Conservation (phyloP, 768 basidiomycete species). For the Lactifluus hygrophoroides region DNA sequence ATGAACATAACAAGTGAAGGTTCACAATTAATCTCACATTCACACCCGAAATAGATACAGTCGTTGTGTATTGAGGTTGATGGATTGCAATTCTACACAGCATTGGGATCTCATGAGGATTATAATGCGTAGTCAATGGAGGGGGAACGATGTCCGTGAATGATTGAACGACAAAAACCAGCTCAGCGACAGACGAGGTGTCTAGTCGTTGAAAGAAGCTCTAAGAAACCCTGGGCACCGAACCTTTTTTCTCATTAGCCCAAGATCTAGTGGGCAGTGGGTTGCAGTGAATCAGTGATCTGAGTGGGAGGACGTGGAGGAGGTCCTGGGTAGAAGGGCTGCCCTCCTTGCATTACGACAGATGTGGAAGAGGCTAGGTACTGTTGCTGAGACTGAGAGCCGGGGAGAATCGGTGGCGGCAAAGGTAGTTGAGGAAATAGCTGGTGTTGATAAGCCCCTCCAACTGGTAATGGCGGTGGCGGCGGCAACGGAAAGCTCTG, state of each 20-base stretch:
- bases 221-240: neutral
- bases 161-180: conserved; percentile 3
- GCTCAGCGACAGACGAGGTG: neutral
- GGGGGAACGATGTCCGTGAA: conserved; percentile 3
- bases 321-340: conserved; percentile 25
- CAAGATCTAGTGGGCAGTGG: conserved; percentile 17
- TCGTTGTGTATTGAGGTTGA: neutral
- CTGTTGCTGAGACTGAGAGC: conserved; percentile 17
- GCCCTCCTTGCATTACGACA: conserved; percentile 20
- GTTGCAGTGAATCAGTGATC: conserved; percentile 7
- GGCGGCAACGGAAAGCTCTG: conserved; percentile 42
- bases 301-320: conserved; percentile 25
- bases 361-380: conserved; percentile 22
- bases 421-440: conserved; percentile 22
- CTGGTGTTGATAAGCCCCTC: conserved; percentile 27
- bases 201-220: neutral
- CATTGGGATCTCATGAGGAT: conserved; percentile 1
- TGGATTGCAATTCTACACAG: conserved; percentile 14
- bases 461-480: conserved; percentile 27
- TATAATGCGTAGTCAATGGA: conserved; percentile 6
- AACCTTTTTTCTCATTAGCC: neutral
- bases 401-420: conserved; percentile 5
- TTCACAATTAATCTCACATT: neutral
- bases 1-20: conserved; percentile 23
- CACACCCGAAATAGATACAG: conserved; percentile 14